Percentiles rank a stretch among this genome's conserved stretches.
Evolutionary conservation across 2,329 filamentous ascomycete species (phyloP).

Genomic region (Claviceps digitariae): DNA sequence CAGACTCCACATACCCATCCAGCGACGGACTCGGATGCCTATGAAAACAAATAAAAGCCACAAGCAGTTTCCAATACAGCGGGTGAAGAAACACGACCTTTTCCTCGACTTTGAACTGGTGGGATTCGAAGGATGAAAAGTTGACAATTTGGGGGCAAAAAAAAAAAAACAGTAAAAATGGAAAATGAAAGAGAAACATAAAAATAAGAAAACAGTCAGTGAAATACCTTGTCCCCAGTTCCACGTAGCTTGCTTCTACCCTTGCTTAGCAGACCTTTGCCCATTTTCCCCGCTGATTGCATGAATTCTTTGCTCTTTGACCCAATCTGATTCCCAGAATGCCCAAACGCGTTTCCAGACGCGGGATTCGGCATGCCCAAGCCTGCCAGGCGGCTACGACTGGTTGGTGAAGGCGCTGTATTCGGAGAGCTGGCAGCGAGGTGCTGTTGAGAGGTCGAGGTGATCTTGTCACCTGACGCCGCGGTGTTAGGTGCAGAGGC

Average conservation of each 20-base stretch:
- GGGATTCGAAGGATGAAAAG: background rate
- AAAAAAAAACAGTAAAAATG: background rate
- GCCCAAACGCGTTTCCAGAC: conserved; percentile 29
- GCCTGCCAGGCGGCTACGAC: conserved; percentile 22
- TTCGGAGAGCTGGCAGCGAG: conserved; percentile 29
- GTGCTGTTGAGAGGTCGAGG: conserved; percentile 30
- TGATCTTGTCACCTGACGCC: conserved; percentile 12
- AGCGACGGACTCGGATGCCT: background rate
- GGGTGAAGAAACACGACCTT: conserved; percentile 1
- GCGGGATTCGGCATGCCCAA: conserved; percentile 25
- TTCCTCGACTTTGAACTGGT: background rate
- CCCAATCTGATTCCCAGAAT: conserved; percentile 52
- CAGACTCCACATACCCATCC: background rate
- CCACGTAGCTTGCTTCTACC: conserved; percentile 70
- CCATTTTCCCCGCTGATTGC: conserved; percentile 74
- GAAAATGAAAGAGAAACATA: conserved; percentile 10
- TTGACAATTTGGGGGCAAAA: background rate
- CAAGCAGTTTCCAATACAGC: background rate
- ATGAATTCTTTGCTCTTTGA: conserved; percentile 81
- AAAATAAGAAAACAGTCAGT: conserved; percentile 34
- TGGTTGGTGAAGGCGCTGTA: conserved; percentile 14
- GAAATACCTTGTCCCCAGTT: conserved; percentile 79
- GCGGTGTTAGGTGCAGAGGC: conserved; percentile 10
- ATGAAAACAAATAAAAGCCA: background rate
- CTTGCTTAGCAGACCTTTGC: conserved; percentile 83